These are phyloP conservation scores for Litchi chinensis DNA, from an alignment of 345 rosid species.

Conservation along the genomic window DNA sequence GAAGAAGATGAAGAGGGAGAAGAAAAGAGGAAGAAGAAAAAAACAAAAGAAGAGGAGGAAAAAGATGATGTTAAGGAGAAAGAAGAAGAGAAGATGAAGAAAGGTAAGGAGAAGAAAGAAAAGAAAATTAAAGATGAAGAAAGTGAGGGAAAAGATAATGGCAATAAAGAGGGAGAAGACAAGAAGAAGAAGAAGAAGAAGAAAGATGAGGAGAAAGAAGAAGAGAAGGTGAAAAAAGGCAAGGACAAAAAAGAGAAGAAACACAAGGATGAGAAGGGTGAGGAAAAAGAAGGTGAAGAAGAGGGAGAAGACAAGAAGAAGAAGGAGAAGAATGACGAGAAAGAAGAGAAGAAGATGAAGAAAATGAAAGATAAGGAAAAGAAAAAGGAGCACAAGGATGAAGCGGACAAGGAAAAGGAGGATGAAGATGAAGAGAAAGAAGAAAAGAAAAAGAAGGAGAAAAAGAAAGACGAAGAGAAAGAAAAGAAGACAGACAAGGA, in stretches of 20 bases:
- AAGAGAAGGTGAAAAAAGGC: not conserved
- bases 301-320: slow-evolving; percentile 10
- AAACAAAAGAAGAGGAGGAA: slow-evolving; percentile 10
- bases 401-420: not conserved
- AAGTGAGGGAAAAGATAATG: not conserved
- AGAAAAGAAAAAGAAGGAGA: slow-evolving; percentile 21
- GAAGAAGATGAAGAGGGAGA: not conserved
- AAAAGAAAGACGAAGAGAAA: slow-evolving; percentile 12
- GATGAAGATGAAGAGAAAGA: slow-evolving; percentile 6
- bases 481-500: slow-evolving; percentile 16
- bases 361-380: slow-evolving; percentile 16
- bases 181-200: not conserved
- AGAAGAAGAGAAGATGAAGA: not conserved
- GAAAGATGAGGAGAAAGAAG: slow-evolving; percentile 1
- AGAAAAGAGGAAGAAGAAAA: slow-evolving; percentile 1
- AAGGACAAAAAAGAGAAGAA: slow-evolving; percentile 4
- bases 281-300: not conserved
- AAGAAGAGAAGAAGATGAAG: slow-evolving; percentile 18
- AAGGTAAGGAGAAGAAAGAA: slow-evolving; percentile 1
- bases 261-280: slow-evolving; percentile 16
- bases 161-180: no score
- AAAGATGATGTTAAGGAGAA: slow-evolving; percentile 1
- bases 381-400: slow-evolving; percentile 10
- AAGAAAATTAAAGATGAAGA: not conserved
- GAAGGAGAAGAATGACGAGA: slow-evolving; percentile 2